A percentile compares a stretch with the other conserved stretches of the same genome.
These are phyloP conservation scores for Penicillium fuscoglaucum DNA, from an alignment of 2,329 filamentous ascomycete genomes.

Conservation along the genomic window DNA sequence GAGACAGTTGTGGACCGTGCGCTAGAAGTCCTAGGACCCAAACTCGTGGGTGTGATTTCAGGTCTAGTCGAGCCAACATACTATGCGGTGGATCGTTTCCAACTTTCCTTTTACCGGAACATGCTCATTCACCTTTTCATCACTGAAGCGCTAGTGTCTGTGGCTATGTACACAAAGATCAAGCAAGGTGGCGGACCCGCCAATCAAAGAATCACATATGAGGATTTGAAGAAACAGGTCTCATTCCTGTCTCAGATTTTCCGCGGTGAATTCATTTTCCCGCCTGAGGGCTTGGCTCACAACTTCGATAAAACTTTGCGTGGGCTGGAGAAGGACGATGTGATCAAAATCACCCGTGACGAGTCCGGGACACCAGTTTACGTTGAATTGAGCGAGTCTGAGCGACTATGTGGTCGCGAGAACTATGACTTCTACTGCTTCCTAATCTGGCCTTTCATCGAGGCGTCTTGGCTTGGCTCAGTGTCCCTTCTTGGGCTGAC, in stretches of 20 bases:
- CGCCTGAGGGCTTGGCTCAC: conserved; percentile 73
- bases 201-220: conserved; percentile 75
- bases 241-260: conserved; percentile 90
- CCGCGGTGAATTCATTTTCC: conserved; percentile 95
- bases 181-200: conserved; percentile 86
- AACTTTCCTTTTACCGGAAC: conserved; percentile 96
- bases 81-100: conserved; percentile 93
- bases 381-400: conserved; percentile 72
- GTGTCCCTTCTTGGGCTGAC: conserved; percentile 84
- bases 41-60: conserved; percentile 77
- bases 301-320: conserved; percentile 80
- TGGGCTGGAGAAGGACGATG: conserved; percentile 73
- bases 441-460: conserved; percentile 96
- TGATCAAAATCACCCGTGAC: conserved; percentile 67
- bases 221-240: conserved; percentile 74
- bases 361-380: conserved; percentile 58
- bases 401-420: conserved; percentile 77
- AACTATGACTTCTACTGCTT: conserved; percentile 99
- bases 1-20: conserved; percentile 83
- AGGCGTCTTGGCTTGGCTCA: conserved; percentile 87
- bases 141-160: conserved; percentile 84
- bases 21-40: conserved; percentile 85
- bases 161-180: conserved; percentile 83
- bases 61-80: conserved; percentile 88
- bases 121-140: conserved; percentile 99